A percentile compares a stretch with the other conserved stretches of the same genome.
These are phyloP conservation scores for Sporisorium graminicola DNA, from an alignment of 1,284 basidiomycete genomes.

Conservation along the genomic window DNA sequence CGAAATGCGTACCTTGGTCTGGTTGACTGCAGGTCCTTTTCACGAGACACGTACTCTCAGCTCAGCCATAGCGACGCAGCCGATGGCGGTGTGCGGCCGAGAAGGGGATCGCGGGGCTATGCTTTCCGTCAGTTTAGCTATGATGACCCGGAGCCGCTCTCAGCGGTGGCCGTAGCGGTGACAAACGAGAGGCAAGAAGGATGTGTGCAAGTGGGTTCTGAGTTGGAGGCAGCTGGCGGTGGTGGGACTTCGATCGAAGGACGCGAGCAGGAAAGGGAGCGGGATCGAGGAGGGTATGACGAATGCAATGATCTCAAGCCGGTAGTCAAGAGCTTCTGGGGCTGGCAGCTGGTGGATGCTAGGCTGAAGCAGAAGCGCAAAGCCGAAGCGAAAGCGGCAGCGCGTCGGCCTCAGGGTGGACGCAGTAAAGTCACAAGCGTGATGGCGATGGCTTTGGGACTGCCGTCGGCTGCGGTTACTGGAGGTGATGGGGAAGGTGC, in stretches of 20 bases:
- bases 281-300: conserved; percentile 30
- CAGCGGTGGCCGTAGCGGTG: neutral
- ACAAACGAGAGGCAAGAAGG: neutral
- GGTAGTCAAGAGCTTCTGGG: conserved; percentile 58
- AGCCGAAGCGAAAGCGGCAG: conserved; percentile 28
- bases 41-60: conserved; percentile 35
- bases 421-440: conserved; percentile 23
- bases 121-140: conserved; percentile 40
- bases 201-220: neutral
- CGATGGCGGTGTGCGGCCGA: conserved; percentile 38
- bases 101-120: conserved; percentile 33
- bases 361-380: conserved; percentile 42
- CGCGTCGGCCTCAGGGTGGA: conserved; percentile 14
- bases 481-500: neutral
- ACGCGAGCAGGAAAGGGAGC: neutral
- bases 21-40: conserved; percentile 56
- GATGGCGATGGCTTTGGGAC: conserved; percentile 40
- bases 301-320: conserved; percentile 53
- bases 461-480: conserved; percentile 4
- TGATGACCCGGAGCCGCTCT: conserved; percentile 38
- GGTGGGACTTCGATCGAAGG: conserved; percentile 10
- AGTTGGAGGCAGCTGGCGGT: neutral
- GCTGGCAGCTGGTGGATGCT: conserved; percentile 55
- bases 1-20: conserved; percentile 51
- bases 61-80: conserved; percentile 23